These are phyloP conservation scores for Trichosporon ovoides DNA, from an alignment of 1,284 basidiomycete genomes.

Conservation along the genomic window DNA sequence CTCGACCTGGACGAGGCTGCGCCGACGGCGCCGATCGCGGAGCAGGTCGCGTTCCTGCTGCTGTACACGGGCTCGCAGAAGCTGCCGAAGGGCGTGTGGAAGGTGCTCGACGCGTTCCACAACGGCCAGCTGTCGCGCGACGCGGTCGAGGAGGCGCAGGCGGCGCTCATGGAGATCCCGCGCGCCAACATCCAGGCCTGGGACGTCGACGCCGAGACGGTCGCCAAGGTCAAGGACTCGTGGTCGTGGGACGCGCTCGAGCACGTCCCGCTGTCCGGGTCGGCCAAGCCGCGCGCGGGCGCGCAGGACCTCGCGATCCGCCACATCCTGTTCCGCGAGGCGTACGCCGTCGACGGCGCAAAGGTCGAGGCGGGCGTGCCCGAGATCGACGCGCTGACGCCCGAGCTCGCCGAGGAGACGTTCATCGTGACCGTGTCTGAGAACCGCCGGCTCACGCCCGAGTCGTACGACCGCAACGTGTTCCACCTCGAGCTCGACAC, in stretches of 20 bases:
- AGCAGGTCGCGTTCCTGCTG: constrained; percentile 49
- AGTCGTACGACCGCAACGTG: constrained; percentile 95
- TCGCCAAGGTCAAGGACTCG: constrained; percentile 37
- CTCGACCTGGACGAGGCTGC: constrained; percentile 37
- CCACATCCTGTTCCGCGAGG: constrained; percentile 78
- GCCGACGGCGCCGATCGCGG: constrained; percentile 40
- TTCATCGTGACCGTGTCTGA: constrained; percentile 90
- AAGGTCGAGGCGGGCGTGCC: constrained; percentile 35
- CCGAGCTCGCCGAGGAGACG: constrained; percentile 82
- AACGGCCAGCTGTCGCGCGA: constrained; percentile 40
- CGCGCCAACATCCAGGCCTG: constrained; percentile 25
- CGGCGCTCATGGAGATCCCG: constrained; percentile 38
- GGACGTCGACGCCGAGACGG: constrained; percentile 41
- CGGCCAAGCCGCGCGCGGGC: constrained; percentile 34
- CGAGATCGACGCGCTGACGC: constrained; percentile 67
- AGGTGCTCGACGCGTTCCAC: constrained; percentile 48
- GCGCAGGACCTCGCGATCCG: constrained; percentile 84
- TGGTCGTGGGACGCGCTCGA: constrained; percentile 48
- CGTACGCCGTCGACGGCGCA: constrained; percentile 55
- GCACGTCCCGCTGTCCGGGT: constrained; percentile 35
- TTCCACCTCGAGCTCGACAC: constrained; percentile 98
- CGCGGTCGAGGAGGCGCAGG: constrained; percentile 46
- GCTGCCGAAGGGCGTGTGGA: constrained; percentile 40
- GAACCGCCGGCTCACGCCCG: constrained; percentile 88
- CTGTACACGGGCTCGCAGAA: constrained; percentile 47